Conservation (phyloP, 257 asterid species). For the Plantago ovata region DNA sequence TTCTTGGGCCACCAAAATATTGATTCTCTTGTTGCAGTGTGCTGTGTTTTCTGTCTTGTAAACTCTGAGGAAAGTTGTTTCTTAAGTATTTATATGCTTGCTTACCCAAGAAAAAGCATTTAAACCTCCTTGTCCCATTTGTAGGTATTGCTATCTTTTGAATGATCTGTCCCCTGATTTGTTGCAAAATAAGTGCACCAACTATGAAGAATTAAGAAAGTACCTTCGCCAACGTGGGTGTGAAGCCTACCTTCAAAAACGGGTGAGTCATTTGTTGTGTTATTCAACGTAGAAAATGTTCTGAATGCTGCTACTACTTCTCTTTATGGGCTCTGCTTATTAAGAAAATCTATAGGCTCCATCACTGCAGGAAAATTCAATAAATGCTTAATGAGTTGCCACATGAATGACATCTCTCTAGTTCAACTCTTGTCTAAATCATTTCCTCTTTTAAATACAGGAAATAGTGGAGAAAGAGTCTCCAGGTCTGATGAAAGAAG, state of each 20-base stretch:
- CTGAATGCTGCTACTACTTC: constrained; percentile 2
- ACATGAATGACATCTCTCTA: constrained; percentile 7
- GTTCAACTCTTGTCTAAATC: constrained; percentile 6
- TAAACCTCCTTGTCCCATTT: constrained; percentile 12
- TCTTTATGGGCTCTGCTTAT: too few species aligned
- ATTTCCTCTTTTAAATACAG: constrained; percentile 29
- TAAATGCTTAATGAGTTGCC: constrained; percentile 10
- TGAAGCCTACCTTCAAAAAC: constrained; percentile 76
- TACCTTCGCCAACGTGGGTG: constrained; percentile 67
- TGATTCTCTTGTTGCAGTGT: neutral
- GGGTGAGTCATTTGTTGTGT: constrained; percentile 47
- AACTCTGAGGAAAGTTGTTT: constrained; percentile 11
- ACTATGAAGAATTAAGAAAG: constrained; percentile 47
- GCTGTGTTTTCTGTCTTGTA: constrained; percentile 2
- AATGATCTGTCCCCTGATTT: constrained; percentile 55
- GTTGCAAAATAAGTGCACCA: constrained; percentile 41
- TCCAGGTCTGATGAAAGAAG: constrained; percentile 95
- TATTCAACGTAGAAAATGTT: constrained; percentile 11
- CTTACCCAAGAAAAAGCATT: neutral
- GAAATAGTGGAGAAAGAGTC: constrained; percentile 91
- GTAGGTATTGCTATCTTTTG: constrained; percentile 66
- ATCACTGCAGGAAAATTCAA: neutral
- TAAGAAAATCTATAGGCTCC: neutral
- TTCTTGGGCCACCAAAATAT: constrained; percentile 1
- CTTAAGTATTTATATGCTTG: neutral